Evolutionary conservation across 2,329 filamentous ascomycete species (phyloP).

Genomic region (Penicillium italicum): DNA sequence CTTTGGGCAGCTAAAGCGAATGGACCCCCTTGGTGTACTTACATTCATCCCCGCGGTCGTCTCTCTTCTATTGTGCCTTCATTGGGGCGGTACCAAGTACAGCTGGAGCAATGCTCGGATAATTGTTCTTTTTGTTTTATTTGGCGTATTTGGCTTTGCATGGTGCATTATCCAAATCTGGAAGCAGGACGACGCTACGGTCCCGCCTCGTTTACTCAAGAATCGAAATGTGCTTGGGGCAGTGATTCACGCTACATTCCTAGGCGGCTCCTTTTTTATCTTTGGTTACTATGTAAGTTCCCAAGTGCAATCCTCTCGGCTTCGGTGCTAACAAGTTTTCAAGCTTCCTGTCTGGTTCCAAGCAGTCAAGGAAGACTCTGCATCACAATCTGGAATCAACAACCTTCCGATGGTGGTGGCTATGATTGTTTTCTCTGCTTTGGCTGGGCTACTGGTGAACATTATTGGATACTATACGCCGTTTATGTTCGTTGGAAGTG

Average conservation of each 20-base stretch:
- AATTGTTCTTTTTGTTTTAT: slow-evolving; percentile 49
- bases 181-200: slow-evolving; percentile 43
- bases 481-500: slow-evolving; percentile 33
- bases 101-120: slow-evolving; percentile 46
- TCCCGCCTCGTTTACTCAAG: slow-evolving; percentile 45
- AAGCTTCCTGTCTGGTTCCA: slow-evolving; percentile 47
- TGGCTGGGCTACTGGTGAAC: slow-evolving; percentile 32
- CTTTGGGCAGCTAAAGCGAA: slow-evolving; percentile 27
- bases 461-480: slow-evolving; percentile 41
- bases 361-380: slow-evolving; percentile 34
- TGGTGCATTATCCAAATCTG: slow-evolving; percentile 40
- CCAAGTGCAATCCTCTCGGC: no score
- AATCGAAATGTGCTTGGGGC: slow-evolving; percentile 45
- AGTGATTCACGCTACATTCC: slow-evolving; percentile 42
- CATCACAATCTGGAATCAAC: slow-evolving; percentile 38
- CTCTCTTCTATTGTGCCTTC: slow-evolving; percentile 48
- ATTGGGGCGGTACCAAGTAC: slow-evolving; percentile 46
- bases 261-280: slow-evolving; percentile 45
- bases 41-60: slow-evolving; percentile 46
- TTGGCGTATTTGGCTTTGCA: slow-evolving; percentile 46
- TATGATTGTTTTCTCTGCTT: slow-evolving; percentile 32
- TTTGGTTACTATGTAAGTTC: slow-evolving; percentile 44
- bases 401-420: slow-evolving; percentile 36
- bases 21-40: slow-evolving; percentile 44
- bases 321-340: background rate